Evolutionary conservation across 257 asterid species (phyloP).

Genomic region (Nicotiana obtusifolia): DNA sequence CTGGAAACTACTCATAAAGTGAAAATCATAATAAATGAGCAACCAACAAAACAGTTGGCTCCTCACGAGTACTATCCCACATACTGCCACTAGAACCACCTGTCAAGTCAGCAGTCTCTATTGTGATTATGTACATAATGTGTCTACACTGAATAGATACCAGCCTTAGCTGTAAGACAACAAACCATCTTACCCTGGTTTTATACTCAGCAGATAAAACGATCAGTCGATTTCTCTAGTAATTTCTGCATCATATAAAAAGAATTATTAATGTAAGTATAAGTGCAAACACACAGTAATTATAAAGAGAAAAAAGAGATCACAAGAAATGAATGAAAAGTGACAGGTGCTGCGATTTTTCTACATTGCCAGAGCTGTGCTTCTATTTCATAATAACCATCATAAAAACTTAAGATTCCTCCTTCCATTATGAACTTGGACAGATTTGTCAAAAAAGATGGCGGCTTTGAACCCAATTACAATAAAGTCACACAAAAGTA

Average conservation of each 20-base stretch:
- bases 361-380: constrained; percentile 8
- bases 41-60: constrained; percentile 57
- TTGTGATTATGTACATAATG: not conserved
- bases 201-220: constrained; percentile 28
- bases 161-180: constrained; percentile 3
- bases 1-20: constrained; percentile 26
- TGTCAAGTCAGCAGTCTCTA: constrained; percentile 2
- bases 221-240: constrained; percentile 26
- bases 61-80: constrained; percentile 44
- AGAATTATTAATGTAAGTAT: constrained; percentile 6
- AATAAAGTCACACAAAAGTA: not conserved
- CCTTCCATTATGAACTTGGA: constrained; percentile 8
- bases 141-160: not conserved
- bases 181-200: constrained; percentile 39
- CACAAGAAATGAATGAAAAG: constrained; percentile 63
- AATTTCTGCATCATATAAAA: constrained; percentile 43
- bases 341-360: constrained; percentile 22
- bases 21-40: constrained; percentile 41
- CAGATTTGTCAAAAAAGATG: constrained; percentile 8
- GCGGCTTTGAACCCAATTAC: not conserved
- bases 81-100: constrained; percentile 21
- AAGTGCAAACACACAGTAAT: not conserved
- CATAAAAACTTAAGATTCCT: not conserved
- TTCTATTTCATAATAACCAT: not conserved
- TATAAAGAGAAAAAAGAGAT: constrained; percentile 33